phyloP scores from a whole-genome alignment of 2,329 filamentous ascomycete genomes.

The Alternaria viburni region DNA sequence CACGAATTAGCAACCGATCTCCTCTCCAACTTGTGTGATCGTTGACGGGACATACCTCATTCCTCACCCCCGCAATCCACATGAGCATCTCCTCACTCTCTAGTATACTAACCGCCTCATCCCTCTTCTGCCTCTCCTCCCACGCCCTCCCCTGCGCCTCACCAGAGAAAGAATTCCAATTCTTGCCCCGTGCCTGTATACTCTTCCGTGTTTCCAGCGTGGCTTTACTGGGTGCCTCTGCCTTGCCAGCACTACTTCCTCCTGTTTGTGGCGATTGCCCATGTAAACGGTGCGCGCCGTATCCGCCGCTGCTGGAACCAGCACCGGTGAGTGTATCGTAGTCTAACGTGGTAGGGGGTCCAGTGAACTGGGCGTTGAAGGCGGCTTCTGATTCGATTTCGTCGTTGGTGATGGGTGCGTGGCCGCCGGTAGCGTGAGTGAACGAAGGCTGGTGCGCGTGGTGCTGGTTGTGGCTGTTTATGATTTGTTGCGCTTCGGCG shows the following conservation, averaged over 20 bases:
- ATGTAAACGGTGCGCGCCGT: neutral
- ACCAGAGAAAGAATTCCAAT: neutral
- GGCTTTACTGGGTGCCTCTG: neutral
- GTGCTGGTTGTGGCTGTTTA: neutral
- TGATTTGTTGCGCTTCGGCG: neutral
- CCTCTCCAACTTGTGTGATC: neutral
- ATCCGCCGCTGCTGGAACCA: neutral
- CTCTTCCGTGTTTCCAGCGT: constrained; percentile 34
- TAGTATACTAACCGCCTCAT: constrained; percentile 42
- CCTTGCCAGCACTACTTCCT: neutral
- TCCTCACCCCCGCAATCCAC: constrained; percentile 38
- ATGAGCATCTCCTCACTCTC: constrained; percentile 47
- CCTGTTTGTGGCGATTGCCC: neutral
- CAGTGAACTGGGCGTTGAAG: neutral
- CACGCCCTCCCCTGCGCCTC: neutral
- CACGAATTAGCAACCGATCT: neutral
- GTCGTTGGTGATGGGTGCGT: neutral
- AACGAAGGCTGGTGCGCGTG: neutral
- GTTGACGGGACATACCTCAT: constrained; percentile 37
- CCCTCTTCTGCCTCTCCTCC: constrained; percentile 33
- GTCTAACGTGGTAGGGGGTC: neutral
- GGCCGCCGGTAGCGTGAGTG: neutral
- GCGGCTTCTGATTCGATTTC: neutral
- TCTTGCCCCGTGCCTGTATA: constrained; percentile 32
- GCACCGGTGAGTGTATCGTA: neutral